These are phyloP conservation scores for Lasiodiplodia sp. DNA, from an alignment of 2,329 filamentous ascomycete species.

Conservation along the genomic window DNA sequence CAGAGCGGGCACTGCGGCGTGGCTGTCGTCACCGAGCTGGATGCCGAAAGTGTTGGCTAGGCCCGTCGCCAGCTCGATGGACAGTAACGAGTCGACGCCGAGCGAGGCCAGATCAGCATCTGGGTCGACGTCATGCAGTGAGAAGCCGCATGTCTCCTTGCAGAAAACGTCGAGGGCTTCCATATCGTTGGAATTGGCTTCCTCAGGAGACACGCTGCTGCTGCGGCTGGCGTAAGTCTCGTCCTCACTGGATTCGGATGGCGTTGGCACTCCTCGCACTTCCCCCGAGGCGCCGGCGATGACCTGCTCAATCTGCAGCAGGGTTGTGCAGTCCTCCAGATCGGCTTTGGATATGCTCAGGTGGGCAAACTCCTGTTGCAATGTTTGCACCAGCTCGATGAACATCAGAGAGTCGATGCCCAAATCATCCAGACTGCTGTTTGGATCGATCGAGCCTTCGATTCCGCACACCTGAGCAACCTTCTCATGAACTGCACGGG, in stretches of 20 bases:
- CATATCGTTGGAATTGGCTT: no score
- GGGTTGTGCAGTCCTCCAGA: neutral
- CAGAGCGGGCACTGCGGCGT: neutral
- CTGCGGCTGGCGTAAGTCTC: neutral
- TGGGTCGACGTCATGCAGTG: conserved; percentile 31
- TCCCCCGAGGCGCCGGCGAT: neutral
- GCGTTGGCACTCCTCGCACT: conserved; percentile 3
- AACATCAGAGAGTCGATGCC: conserved; percentile 40
- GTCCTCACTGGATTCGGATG: neutral
- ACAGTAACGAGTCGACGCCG: conserved; percentile 40
- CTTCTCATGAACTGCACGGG: neutral
- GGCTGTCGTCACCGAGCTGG: conserved; percentile 29
- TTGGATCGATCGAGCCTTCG: neutral
- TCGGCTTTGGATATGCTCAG: conserved; percentile 7
- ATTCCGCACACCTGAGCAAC: conserved; percentile 17
- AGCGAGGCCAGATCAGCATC: conserved; percentile 32
- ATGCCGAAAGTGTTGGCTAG: conserved; percentile 36
- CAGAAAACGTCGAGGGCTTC: neutral
- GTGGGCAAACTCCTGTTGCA: conserved; percentile 34
- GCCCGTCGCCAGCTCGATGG: conserved; percentile 37
- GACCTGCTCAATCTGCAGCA: neutral
- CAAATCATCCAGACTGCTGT: conserved; percentile 26
- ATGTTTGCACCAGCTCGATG: conserved; percentile 37
- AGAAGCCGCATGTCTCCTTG: conserved; percentile 33
- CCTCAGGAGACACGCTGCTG: no score